These are phyloP conservation scores for Elymus sibiricus DNA, from an alignment of 176 grass and related monocot species.

Conservation along the genomic window DNA sequence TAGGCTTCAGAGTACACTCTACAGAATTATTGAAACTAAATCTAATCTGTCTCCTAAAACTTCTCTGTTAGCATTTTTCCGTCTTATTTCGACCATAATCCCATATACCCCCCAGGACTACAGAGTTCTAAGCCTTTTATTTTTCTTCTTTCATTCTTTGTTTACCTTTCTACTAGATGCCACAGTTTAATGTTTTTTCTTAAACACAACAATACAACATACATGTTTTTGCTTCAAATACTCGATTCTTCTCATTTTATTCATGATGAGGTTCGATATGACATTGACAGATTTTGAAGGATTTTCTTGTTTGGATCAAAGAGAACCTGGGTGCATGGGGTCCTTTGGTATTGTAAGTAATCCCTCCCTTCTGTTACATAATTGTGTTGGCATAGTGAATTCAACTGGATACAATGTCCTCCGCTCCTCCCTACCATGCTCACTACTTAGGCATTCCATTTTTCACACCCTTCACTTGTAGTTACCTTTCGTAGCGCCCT, in stretches of 20 bases:
- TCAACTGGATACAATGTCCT: not conserved
- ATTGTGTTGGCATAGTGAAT: not conserved
- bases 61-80: not conserved
- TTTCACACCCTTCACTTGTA: not conserved
- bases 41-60: not conserved
- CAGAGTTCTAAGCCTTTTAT: not conserved
- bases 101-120: not conserved
- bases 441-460: constrained; percentile 1
- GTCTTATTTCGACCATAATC: not conserved
- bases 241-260: constrained; percentile 16
- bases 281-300: constrained; percentile 81
- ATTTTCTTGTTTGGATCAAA: constrained; percentile 95
- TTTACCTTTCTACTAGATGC: not conserved
- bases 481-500: not conserved
- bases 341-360: constrained; percentile 95
- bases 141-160: not conserved
- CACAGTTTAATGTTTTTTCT: not conserved
- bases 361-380: not conserved
- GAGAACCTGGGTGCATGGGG: constrained; percentile 94
- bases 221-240: not conserved
- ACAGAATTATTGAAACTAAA: not conserved
- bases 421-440: not conserved
- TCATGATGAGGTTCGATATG: not conserved
- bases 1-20: not conserved
- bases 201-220: not conserved